Percentiles rank a stretch among this genome's conserved stretches.
Conservation (phyloP, 2,329 filamentous ascomycete genomes). For the Colletotrichum lentis region DNA sequence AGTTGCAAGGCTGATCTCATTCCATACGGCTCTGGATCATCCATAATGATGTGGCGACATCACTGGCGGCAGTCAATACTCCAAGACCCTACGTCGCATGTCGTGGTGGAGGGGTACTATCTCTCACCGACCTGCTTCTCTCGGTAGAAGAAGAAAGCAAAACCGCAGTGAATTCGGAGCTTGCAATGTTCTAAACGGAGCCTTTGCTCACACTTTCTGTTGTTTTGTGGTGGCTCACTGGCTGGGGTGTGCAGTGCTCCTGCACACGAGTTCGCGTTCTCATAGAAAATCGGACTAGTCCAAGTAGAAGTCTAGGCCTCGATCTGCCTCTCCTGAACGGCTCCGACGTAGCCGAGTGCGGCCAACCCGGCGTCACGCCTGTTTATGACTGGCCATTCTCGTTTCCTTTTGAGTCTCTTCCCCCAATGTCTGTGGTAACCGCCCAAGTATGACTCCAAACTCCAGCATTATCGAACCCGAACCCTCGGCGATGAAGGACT, state of each 20-base stretch:
- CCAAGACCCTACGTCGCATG: not conserved
- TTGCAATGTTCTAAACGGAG: not conserved
- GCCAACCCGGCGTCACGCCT: no score
- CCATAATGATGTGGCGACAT: not conserved
- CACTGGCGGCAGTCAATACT: not conserved
- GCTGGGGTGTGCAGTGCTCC: no score
- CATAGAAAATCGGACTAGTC: no score
- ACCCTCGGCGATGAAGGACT: not conserved
- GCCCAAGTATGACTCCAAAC: constrained; percentile 15
- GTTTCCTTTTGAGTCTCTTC: constrained; percentile 27
- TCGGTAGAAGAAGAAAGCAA: not conserved
- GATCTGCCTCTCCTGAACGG: no score
- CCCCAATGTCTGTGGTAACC: constrained; percentile 9
- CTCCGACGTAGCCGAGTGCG: no score
- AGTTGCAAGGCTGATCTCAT: no score
- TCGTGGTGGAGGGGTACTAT: not conserved
- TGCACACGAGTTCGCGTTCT: no score
- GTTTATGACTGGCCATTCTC: constrained; percentile 19
- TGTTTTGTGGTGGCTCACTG: no score
- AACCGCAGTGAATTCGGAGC: not conserved
- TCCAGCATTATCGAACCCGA: constrained; percentile 10
- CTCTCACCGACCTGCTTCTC: not conserved
- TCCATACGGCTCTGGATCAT: no score
- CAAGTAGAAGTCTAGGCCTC: no score
- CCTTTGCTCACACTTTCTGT: no score